Evolutionary conservation across 2,329 filamentous ascomycete genomes (phyloP).

Genomic region (Penicillium sp.): DNA sequence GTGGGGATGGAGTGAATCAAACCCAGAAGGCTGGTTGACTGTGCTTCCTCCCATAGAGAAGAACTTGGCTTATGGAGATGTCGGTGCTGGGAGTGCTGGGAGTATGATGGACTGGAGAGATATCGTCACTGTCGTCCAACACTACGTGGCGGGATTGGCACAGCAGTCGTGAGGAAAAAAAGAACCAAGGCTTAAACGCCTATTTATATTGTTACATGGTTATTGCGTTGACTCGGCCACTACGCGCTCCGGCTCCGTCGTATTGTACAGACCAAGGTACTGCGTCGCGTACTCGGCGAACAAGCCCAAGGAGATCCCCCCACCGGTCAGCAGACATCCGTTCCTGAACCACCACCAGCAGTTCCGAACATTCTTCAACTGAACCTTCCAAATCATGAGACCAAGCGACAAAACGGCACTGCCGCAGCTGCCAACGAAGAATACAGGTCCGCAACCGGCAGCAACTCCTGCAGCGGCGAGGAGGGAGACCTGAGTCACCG

Average conservation of each 20-base stretch:
- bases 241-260: not conserved
- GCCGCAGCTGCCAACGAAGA: constrained; percentile 51
- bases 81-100: constrained; percentile 67
- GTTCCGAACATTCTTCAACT: constrained; percentile 48
- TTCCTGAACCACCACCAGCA: constrained; percentile 60
- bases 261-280: constrained; percentile 23
- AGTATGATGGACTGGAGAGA: constrained; percentile 75
- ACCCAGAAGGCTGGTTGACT: constrained; percentile 53
- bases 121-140: constrained; percentile 59
- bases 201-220: constrained; percentile 6
- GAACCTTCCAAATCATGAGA: constrained; percentile 53
- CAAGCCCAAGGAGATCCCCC: constrained; percentile 49
- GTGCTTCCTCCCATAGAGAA: constrained; percentile 67
- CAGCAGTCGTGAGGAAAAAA: not conserved
- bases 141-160: constrained; percentile 19
- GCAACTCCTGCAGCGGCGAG: constrained; percentile 39
- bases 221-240: constrained; percentile 7
- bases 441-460: constrained; percentile 50
- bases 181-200: not conserved
- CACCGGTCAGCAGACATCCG: constrained; percentile 54
- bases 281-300: constrained; percentile 45
- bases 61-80: constrained; percentile 72
- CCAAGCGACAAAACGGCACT: constrained; percentile 48
- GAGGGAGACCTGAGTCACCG: constrained; percentile 36
- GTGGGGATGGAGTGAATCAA: constrained; percentile 52